Evolutionary conservation across 306 rosid genomes (phyloP).

Genomic region (Rubus parviflorus): DNA sequence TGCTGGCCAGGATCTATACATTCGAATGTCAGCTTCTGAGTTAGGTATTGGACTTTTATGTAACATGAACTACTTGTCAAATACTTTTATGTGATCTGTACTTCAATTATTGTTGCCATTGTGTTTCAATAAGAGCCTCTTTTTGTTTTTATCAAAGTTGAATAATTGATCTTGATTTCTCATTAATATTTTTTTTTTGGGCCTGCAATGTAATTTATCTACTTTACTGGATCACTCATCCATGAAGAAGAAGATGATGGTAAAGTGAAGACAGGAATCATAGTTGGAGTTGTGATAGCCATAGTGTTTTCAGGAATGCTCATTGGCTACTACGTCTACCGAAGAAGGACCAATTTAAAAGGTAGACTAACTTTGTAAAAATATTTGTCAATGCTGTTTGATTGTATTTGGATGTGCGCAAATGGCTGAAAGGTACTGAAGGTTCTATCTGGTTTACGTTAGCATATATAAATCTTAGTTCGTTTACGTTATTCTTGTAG

Average conservation of each 20-base stretch:
- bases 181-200: background rate
- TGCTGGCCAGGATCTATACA: slow-evolving; percentile 36
- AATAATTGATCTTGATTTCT: background rate
- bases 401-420: background rate
- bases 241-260: background rate
- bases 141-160: background rate
- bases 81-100: background rate
- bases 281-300: slow-evolving; percentile 3
- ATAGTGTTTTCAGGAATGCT: slow-evolving; percentile 20
- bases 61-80: background rate
- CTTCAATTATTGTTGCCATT: background rate
- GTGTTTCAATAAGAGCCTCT: background rate
- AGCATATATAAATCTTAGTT: background rate
- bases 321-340: slow-evolving; percentile 13
- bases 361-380: slow-evolving; percentile 12
- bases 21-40: slow-evolving; percentile 35
- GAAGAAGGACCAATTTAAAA: slow-evolving; percentile 12
- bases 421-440: background rate
- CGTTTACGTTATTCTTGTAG: background rate
- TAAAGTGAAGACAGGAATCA: slow-evolving; percentile 4
- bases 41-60: slow-evolving; percentile 15
- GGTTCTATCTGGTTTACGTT: background rate
- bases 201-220: background rate
- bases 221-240: background rate
- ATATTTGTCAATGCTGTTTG: background rate